phyloP scores from a whole-genome alignment of 441 rosid genomes.

The Populus hybrid region DNA sequence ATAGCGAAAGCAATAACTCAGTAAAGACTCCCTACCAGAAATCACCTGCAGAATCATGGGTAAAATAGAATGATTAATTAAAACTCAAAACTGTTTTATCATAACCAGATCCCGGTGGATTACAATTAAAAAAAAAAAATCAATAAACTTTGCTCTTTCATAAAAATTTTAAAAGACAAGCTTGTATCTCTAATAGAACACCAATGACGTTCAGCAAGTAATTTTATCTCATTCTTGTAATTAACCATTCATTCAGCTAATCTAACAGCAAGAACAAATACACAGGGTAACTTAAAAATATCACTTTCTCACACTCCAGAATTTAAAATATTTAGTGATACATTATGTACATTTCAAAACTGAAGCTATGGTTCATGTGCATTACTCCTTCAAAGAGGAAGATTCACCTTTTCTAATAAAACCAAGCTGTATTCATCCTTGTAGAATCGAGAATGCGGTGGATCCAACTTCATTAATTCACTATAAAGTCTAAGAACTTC shows the following conservation, averaged over 20 bases:
- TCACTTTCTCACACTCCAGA: not conserved
- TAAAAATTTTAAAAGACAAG: not conserved
- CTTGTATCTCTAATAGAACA: not conserved
- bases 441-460: slow-evolving; percentile 63
- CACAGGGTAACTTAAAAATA: not conserved
- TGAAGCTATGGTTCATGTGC: not conserved
- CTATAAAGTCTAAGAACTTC: slow-evolving; percentile 59
- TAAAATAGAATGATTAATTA: slow-evolving; percentile 8
- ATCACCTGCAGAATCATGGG: slow-evolving; percentile 52
- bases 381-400: not conserved
- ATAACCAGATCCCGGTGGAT: not conserved
- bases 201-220: not conserved
- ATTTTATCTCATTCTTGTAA: not conserved
- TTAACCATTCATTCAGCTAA: not conserved
- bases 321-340: not conserved
- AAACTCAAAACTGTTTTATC: not conserved
- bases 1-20: slow-evolving; percentile 45
- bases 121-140: not conserved
- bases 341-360: not conserved
- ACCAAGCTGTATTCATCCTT: slow-evolving; percentile 68
- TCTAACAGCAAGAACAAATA: not conserved
- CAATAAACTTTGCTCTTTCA: no score
- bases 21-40: slow-evolving; percentile 49
- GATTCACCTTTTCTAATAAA: slow-evolving; percentile 59
- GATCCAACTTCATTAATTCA: slow-evolving; percentile 68